These are phyloP conservation scores for Metarhizium anisopliae DNA, from an alignment of 2,329 filamentous ascomycete species.

Conservation along the genomic window DNA sequence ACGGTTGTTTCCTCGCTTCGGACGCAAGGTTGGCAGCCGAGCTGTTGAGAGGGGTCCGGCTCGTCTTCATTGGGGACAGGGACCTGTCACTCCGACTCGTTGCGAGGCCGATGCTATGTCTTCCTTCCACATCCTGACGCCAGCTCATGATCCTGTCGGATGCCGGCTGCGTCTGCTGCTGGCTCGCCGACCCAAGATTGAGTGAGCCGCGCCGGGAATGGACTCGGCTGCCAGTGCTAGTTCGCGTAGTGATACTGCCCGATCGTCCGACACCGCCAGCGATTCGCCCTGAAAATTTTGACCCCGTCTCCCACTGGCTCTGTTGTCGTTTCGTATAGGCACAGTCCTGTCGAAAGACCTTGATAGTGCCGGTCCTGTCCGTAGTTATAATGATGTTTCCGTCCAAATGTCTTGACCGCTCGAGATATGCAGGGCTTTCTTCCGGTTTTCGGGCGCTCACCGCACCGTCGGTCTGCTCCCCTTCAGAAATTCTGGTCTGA, in stretches of 20 bases:
- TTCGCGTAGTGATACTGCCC: conserved; percentile 46
- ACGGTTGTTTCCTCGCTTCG: conserved; percentile 37
- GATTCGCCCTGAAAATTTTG: conserved; percentile 64
- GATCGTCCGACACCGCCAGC: conserved; percentile 46
- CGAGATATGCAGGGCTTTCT: conserved; percentile 68
- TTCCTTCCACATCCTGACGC: conserved; percentile 58
- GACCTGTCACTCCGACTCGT: conserved; percentile 44
- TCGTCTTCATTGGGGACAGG: conserved; percentile 41
- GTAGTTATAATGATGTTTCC: conserved; percentile 91
- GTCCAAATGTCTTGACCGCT: conserved; percentile 64
- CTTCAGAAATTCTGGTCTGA: conserved; percentile 29
- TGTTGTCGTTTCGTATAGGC: conserved; percentile 69
- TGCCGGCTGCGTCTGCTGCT: conserved; percentile 21
- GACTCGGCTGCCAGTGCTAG: conserved; percentile 37
- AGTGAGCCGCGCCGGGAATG: conserved; percentile 49
- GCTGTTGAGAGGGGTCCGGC: conserved; percentile 25
- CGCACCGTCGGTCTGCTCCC: conserved; percentile 23
- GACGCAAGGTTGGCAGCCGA: conserved; percentile 32
- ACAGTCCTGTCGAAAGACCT: conserved; percentile 92
- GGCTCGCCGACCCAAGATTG: conserved; percentile 19
- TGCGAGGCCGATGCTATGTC: conserved; percentile 29
- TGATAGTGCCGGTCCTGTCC: conserved; percentile 80
- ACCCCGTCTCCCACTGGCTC: conserved; percentile 70
- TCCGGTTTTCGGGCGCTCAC: conserved; percentile 39
- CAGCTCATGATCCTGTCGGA: conserved; percentile 80